phyloP scores from a whole-genome alignment of 345 rosid genomes.

The Eucalyptus cladocalyx region DNA sequence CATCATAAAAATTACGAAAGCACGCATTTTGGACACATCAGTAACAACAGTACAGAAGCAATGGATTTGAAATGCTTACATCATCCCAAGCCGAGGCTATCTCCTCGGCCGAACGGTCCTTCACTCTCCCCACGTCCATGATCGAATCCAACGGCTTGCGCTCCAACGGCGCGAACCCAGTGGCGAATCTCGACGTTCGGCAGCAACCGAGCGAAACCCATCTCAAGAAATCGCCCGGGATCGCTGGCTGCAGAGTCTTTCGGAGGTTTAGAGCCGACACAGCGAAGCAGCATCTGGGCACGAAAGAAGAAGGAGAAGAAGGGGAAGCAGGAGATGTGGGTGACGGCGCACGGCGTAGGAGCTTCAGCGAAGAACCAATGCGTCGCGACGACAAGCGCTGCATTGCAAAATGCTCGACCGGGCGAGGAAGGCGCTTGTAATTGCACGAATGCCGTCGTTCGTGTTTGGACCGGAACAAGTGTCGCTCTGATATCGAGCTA shows the following conservation, averaged over 20 bases:
- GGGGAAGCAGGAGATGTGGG: neutral
- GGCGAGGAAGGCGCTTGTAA: neutral
- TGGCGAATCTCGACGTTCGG: constrained; percentile 65
- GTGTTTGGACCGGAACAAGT: neutral
- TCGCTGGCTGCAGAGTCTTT: constrained; percentile 1
- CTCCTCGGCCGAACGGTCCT: constrained; percentile 54
- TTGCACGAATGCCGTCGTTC: neutral
- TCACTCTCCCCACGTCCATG: constrained; percentile 70
- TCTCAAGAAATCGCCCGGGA: constrained; percentile 39
- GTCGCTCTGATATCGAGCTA: neutral
- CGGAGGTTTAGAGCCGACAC: constrained; percentile 1
- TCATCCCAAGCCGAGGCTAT: constrained; percentile 87
- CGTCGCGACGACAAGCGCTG: neutral
- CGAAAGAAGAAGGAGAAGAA: neutral
- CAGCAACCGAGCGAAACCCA: constrained; percentile 64
- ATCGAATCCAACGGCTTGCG: constrained; percentile 80
- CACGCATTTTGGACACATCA: neutral
- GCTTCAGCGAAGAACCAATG: neutral
- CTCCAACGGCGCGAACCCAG: constrained; percentile 78
- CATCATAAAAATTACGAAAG: neutral
- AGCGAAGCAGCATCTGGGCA: constrained; percentile 6
- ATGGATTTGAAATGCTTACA: constrained; percentile 15
- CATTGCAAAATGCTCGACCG: neutral
- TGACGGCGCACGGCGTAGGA: neutral
- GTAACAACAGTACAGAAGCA: neutral